Percentiles rank a stretch among this genome's conserved stretches.
Conservation (phyloP, 768 basidiomycete genomes). For the Cyclocybe cylindracea region DNA sequence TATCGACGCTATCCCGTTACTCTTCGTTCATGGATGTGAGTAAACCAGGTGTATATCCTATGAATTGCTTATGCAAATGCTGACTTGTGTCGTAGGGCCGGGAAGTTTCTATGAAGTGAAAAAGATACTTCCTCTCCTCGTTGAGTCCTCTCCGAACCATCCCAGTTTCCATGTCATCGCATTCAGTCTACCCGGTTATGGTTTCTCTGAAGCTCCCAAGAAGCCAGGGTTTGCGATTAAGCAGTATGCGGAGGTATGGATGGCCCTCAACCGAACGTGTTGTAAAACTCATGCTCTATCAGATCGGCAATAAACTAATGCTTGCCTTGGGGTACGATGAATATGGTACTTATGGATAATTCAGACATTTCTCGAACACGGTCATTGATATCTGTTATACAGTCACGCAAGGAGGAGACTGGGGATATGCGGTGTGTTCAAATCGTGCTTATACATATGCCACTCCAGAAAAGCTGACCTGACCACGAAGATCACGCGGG, state of each 20-base stretch:
- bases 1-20: conserved; percentile 51
- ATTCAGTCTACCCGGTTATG: conserved; percentile 58
- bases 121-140: conserved; percentile 58
- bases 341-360: conserved; percentile 38
- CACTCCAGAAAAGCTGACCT: not conserved
- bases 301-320: conserved; percentile 46
- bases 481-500: conserved; percentile 28
- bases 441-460: not conserved
- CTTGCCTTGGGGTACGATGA: conserved; percentile 48
- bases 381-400: not conserved
- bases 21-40: conserved; percentile 63
- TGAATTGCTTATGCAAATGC: not conserved
- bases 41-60: not conserved
- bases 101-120: conserved; percentile 58
- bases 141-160: conserved; percentile 36
- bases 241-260: conserved; percentile 55
- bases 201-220: conserved; percentile 58
- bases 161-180: conserved; percentile 69
- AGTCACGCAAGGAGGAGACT: conserved; percentile 54
- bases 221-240: conserved; percentile 47
- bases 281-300: conserved; percentile 36
- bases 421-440: conserved; percentile 36
- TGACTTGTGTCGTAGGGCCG: conserved; percentile 46
- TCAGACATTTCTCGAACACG: not conserved
- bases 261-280: conserved; percentile 39